Percentiles rank a stretch among this genome's conserved stretches.
Evolutionary conservation across 345 rosid genomes (phyloP).

Genomic region (Cardamine chenopodiifolia): DNA sequence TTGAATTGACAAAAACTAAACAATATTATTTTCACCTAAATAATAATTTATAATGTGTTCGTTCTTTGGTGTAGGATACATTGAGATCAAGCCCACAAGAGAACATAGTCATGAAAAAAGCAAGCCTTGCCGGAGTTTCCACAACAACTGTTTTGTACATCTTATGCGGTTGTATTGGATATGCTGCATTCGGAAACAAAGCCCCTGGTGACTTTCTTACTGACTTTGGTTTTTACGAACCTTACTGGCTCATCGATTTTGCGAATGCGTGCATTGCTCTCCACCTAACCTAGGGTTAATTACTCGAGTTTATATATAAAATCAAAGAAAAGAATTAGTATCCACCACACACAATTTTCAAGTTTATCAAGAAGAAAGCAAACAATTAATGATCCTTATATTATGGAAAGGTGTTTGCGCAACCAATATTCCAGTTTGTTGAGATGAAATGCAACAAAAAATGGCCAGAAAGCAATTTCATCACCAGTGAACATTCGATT

Average conservation of each 20-base stretch:
- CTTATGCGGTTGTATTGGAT: neutral
- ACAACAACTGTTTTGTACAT: neutral
- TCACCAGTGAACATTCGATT: conserved; percentile 49
- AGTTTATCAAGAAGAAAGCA: neutral
- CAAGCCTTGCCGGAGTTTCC: conserved; percentile 30
- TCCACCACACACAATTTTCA: neutral
- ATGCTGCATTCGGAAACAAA: neutral
- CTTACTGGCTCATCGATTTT: conserved; percentile 78
- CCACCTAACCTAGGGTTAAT: conserved; percentile 50
- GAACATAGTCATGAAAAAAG: conserved; percentile 72
- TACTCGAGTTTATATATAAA: neutral
- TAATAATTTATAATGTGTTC: neutral
- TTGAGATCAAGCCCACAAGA: conserved; percentile 69
- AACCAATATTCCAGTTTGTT: conserved; percentile 64
- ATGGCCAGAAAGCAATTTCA: conserved; percentile 67
- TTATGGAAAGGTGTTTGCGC: conserved; percentile 64
- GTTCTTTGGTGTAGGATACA: conserved; percentile 51
- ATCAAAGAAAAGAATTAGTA: neutral
- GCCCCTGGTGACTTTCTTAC: conserved; percentile 58
- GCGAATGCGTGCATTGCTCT: conserved; percentile 81
- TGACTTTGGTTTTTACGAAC: conserved; percentile 86
- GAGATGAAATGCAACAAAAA: conserved; percentile 49
- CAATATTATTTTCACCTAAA: neutral
- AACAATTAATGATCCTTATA: neutral
- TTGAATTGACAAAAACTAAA: neutral